Evolutionary conservation across 1,139 yeast species (phyloP), one percentile per base, ranked within the genome.

Genomic region (Debaryomyces coudertii): DNA sequence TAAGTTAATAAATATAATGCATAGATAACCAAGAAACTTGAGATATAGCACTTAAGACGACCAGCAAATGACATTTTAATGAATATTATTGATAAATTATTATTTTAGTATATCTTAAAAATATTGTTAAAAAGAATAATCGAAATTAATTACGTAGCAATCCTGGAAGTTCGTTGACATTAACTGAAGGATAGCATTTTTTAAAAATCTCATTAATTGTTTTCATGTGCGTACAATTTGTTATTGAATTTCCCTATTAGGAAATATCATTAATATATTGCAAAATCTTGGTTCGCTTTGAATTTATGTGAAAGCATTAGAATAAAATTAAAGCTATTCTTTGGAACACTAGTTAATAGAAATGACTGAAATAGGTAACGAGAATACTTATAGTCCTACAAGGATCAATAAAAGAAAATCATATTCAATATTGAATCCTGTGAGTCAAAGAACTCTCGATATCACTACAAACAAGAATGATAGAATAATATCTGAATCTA

Each of bases 1-100:
- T 70, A 74, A 37, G 65, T 58, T 54, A 62, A 62, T 55, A 75
- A 71, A 60, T 75, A 75, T 27, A 67, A 50, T 35, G 68, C 54
- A 58, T 75, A 75, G 42, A 71, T 52, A 34, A 66, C 58, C 43
- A 71, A 50, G 45, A 69, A 55, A 42, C 66, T 56, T 43, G 68
- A 50, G 43, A 70, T 42, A 43, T 62, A 57, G 47, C 59, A 58
- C 58, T 65, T 73, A 47, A 69, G 39, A 20, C 45, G 45, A 36
- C 48, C 44, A 37, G 42, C 34, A 33, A 38, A 47, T 35, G 42
- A 49, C 54, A 51, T 52, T 12, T 8, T 47, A 31, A 28, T 28
- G 12, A 25, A 14, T 33, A 23, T 31, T 38, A 39, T 23, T 15
- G 22, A 42, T 30, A n/a, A n/a, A 35, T 14, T 42, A 36, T n/a